A percentile compares a stretch with the other conserved stretches of the same genome.
phyloP scores from a whole-genome alignment of 176 grass and related monocot species.

The Oryza brachyantha region DNA sequence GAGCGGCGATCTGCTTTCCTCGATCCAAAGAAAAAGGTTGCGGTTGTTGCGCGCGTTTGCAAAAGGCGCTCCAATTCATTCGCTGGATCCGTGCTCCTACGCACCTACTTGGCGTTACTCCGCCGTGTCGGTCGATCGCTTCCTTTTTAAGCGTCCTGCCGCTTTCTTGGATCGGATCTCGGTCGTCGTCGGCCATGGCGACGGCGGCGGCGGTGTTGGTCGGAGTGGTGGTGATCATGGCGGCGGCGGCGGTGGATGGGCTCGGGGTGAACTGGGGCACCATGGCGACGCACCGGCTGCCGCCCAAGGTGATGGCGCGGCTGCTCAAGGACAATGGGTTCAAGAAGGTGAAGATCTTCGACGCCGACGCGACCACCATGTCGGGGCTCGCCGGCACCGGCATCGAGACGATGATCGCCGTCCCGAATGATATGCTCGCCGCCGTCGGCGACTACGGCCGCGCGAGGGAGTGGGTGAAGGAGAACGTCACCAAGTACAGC shows the following conservation, averaged over 20 bases:
- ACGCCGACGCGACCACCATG: constrained; percentile 54
- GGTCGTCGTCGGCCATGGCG: neutral
- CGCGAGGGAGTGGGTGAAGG: constrained; percentile 59
- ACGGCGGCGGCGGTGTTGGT: neutral
- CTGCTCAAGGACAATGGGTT: constrained; percentile 66
- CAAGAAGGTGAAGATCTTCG: constrained; percentile 75
- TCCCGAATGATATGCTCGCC: constrained; percentile 66
- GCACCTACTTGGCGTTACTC: neutral
- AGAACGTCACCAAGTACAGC: constrained; percentile 57
- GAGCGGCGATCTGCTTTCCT: neutral
- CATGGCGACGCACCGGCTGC: constrained; percentile 55
- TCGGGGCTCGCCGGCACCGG: constrained; percentile 49
- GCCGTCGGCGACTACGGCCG: constrained; percentile 40
- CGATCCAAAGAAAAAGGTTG: neutral
- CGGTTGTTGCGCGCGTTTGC: constrained; percentile 20
- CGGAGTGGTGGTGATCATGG: neutral
- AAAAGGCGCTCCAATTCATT: constrained; percentile 19
- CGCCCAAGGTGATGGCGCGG: constrained; percentile 42
- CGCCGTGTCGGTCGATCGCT: neutral
- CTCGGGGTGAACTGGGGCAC: constrained; percentile 85
- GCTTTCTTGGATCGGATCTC: neutral
- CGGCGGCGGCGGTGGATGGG: neutral
- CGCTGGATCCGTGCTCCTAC: neutral
- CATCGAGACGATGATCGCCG: constrained; percentile 72
- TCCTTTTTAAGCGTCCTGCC: constrained; percentile 20